Evolutionary conservation across 345 rosid species (phyloP).

Genomic region (Theobroma cacao): DNA sequence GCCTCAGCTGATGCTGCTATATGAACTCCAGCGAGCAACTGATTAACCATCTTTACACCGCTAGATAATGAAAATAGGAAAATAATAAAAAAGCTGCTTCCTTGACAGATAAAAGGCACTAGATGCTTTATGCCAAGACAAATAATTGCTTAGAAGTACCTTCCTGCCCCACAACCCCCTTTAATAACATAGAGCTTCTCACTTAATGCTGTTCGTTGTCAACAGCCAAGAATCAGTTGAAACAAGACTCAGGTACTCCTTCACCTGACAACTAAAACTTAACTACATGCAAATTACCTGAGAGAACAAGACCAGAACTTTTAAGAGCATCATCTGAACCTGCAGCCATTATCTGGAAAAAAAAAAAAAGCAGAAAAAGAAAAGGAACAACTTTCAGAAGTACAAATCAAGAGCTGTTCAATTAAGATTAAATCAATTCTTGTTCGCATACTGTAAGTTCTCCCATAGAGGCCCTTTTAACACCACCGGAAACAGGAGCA

Average conservation of each 20-base stretch:
- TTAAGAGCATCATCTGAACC: conserved; percentile 79
- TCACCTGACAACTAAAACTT: conserved; percentile 12
- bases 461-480: conserved; percentile 82
- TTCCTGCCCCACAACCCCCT: conserved; percentile 97
- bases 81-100: not conserved
- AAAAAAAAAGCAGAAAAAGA: not conserved
- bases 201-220: conserved; percentile 63
- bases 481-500: conserved; percentile 99
- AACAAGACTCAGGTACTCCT: conserved; percentile 17
- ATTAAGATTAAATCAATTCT: not conserved
- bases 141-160: conserved; percentile 45
- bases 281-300: conserved; percentile 43
- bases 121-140: conserved; percentile 12
- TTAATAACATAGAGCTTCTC: conserved; percentile 90
- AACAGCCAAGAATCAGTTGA: conserved; percentile 21
- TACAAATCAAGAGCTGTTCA: conserved; percentile 21
- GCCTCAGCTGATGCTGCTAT: conserved; percentile 98
- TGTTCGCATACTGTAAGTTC: conserved; percentile 67
- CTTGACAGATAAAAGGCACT: not conserved
- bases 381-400: conserved; percentile 9
- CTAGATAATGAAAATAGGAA: conserved; percentile 34
- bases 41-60: conserved; percentile 91
- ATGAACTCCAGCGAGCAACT: conserved; percentile 97
- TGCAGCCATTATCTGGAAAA: conserved; percentile 84
- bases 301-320: conserved; percentile 60